Evolutionary conservation across 2,329 filamentous ascomycete genomes (phyloP), one percentile per base, ranked within the genome.

Genomic region (Diaporthe amygdali): DNA sequence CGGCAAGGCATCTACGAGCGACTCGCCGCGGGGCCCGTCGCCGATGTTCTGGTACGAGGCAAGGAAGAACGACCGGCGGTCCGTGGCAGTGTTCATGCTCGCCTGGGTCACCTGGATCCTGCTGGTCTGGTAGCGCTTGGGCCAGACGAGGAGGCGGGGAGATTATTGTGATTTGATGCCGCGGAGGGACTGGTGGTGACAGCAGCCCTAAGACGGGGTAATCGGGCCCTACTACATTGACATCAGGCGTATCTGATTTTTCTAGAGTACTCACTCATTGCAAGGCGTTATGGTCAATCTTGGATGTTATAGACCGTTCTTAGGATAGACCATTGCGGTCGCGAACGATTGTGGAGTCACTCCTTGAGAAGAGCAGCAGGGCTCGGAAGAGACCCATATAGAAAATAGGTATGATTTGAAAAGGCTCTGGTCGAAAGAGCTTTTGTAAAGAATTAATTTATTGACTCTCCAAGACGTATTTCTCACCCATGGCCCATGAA

Each of bases 1-100:
- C 75, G 90, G 90, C n/a, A 71, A 68, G 47, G 74, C 54, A 5
- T 70, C 73, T 34, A 78, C 68, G 32, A 72, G 71, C 44, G 66
- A 22, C 27, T 66, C 46, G 27, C 54, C 64, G 8, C 54, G 61
- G 64, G 66, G 71, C n/a, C 71, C 69, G 14, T n/a, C 55, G 17
- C 64, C 71, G 22, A 59, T 71, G 69, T 68, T 68, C 25, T 73
- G 71, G 71, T 46, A 69, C 51, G 71, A 73, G 41, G 56, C 47
- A 6, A 44, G 44, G 52, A 55, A n/a, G 52, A 72, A 70, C 22
- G 71, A 70, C 22, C 30, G 71, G 44, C 51, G 67, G 46, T 66
- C 59, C 5, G 56, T 66, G 34, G 71, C 71, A 15, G 63, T 72
- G 27, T 72, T 72, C 49, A 49, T 71, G 68, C 69, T 69, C 20